phyloP scores from a whole-genome alignment of 1,284 basidiomycete species.

The Xerocomus minutiporus region DNA sequence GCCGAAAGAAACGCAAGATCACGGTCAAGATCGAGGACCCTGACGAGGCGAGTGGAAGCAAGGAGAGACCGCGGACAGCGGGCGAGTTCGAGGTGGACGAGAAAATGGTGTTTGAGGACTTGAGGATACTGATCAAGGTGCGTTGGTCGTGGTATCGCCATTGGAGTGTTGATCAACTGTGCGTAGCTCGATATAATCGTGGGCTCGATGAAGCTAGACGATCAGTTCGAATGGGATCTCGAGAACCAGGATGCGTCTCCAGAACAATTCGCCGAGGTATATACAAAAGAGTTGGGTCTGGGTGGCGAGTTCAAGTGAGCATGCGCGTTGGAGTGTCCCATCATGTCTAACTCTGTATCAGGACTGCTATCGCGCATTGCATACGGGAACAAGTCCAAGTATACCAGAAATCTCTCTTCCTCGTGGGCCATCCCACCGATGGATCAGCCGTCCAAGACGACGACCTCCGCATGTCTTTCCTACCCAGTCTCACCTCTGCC shows the following conservation, averaged over 20 bases:
- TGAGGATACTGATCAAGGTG: constrained; percentile 89
- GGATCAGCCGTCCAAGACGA: constrained; percentile 82
- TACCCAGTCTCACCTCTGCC: constrained; percentile 71
- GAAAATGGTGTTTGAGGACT: constrained; percentile 66
- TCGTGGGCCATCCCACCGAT: constrained; percentile 84
- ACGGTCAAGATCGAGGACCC: constrained; percentile 31
- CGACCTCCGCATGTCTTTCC: constrained; percentile 85
- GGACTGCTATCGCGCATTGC: constrained; percentile 91
- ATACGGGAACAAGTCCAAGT: constrained; percentile 94
- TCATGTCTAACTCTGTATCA: constrained; percentile 32
- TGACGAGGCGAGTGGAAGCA: constrained; percentile 33
- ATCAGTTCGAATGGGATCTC: constrained; percentile 99
- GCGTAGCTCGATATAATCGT: constrained; percentile 90
- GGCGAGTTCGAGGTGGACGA: constrained; percentile 58
- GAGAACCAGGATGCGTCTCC: constrained; percentile 76
- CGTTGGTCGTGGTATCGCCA: constrained; percentile 21
- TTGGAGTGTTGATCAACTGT: constrained; percentile 4
- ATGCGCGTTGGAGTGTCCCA: neutral
- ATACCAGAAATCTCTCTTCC: constrained; percentile 89
- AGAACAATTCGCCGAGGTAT: constrained; percentile 89
- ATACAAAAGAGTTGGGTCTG: constrained; percentile 85
- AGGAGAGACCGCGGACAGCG: constrained; percentile 42
- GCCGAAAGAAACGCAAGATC: constrained; percentile 30
- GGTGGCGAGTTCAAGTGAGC: constrained; percentile 88
- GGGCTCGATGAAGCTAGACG: constrained; percentile 89